Evolutionary conservation across 805 yeast species (phyloP).

Genomic region (Lipomyces spencermartinsiae): DNA sequence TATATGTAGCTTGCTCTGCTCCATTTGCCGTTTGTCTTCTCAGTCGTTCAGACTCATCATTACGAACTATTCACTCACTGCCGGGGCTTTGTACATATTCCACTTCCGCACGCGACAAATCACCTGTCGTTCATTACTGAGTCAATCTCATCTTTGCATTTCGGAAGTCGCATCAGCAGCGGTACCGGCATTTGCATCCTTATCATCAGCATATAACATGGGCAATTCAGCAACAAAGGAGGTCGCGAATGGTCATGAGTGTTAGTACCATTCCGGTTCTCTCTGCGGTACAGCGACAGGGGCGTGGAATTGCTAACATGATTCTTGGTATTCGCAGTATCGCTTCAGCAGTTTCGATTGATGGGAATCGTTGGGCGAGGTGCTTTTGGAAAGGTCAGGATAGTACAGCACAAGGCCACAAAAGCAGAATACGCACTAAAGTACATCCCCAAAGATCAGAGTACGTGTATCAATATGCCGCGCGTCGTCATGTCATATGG

Average conservation of each 20-base stretch:
- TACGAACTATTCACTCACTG: neutral
- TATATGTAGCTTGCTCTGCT: neutral
- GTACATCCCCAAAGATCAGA: constrained; percentile 41
- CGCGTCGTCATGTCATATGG: neutral
- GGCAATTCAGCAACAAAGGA: constrained; percentile 9
- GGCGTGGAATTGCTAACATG: neutral
- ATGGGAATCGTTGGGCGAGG: constrained; percentile 81
- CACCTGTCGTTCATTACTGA: neutral
- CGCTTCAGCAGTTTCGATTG: constrained; percentile 39
- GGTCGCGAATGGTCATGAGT: neutral
- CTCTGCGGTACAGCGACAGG: neutral
- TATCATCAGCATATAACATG: neutral
- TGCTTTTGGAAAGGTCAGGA: constrained; percentile 82
- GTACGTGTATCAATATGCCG: constrained; percentile 12
- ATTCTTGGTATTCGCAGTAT: neutral
- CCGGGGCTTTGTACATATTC: neutral
- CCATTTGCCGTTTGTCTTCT: neutral
- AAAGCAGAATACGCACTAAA: constrained; percentile 41
- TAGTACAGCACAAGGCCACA: constrained; percentile 39
- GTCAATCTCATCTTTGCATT: neutral
- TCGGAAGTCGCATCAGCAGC: no score
- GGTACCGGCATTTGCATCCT: neutral
- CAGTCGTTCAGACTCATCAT: neutral
- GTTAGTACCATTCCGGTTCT: neutral
- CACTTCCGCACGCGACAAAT: neutral